These are phyloP conservation scores for Fragaria iinumae DNA, from an alignment of 306 rosid genomes.

Conservation along the genomic window DNA sequence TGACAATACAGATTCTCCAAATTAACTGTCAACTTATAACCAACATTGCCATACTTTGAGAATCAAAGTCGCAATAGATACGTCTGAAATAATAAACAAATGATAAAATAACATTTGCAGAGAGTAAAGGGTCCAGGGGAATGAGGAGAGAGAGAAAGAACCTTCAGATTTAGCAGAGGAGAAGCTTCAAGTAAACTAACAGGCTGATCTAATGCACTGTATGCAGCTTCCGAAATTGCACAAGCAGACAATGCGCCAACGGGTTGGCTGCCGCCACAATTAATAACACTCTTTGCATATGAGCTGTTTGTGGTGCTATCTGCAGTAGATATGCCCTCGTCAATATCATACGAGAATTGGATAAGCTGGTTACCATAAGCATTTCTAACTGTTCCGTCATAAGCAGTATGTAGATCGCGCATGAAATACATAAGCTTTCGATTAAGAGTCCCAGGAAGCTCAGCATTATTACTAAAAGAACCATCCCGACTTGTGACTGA, in stretches of 20 bases:
- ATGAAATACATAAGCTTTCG: slow-evolving; percentile 81
- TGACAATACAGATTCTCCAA: not conserved
- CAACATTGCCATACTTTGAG: not conserved
- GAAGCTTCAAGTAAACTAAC: slow-evolving; percentile 89
- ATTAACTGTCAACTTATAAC: not conserved
- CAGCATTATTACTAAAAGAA: slow-evolving; percentile 92
- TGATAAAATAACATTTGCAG: not conserved
- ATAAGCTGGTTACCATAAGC: slow-evolving; percentile 78
- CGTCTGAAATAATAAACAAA: not conserved
- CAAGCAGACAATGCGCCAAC: slow-evolving; percentile 91
- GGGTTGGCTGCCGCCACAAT: slow-evolving; percentile 53
- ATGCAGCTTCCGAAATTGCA: slow-evolving; percentile 96
- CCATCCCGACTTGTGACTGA: slow-evolving; percentile 83
- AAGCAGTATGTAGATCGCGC: slow-evolving; percentile 76
- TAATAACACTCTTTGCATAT: slow-evolving; percentile 16
- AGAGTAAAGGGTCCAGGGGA: not conserved
- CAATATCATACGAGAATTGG: slow-evolving; percentile 60
- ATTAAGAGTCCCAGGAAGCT: slow-evolving; percentile 87
- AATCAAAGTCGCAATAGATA: not conserved
- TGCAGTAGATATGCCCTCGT: slow-evolving; percentile 25
- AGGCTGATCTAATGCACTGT: slow-evolving; percentile 96
- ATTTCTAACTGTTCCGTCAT: slow-evolving; percentile 92
- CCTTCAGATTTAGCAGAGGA: slow-evolving; percentile 85
- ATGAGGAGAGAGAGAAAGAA: slow-evolving; percentile 22
- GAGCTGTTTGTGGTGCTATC: slow-evolving; percentile 9